phyloP scores from a whole-genome alignment of 1,284 basidiomycete species.

The Kwoniella shivajii region DNA sequence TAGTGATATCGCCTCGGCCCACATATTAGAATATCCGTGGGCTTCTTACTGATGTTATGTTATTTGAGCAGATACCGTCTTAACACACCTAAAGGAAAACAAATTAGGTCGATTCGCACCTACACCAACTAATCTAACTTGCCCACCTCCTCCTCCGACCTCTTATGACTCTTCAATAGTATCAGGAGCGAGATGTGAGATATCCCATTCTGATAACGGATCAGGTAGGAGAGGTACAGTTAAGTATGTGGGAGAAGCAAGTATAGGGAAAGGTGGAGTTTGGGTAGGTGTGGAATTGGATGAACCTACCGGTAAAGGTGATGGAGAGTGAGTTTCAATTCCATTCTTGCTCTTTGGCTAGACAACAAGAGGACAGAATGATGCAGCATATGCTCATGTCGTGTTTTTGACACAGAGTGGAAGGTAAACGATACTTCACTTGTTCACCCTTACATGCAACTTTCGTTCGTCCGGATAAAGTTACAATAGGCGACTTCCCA shows the following conservation, averaged over 20 bases:
- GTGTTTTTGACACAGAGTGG: slow-evolving; percentile 64
- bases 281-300: slow-evolving; percentile 97
- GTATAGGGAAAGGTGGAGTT: slow-evolving; percentile 65
- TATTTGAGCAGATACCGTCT: slow-evolving; percentile 82
- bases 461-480: slow-evolving; percentile 83
- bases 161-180: slow-evolving; percentile 40
- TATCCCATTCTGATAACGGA: slow-evolving; percentile 60
- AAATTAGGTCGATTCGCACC: slow-evolving; percentile 86
- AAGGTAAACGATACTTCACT: slow-evolving; percentile 81
- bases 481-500: slow-evolving; percentile 83
- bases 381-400: background rate
- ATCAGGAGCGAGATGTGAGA: slow-evolving; percentile 75
- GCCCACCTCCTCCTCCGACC: slow-evolving; percentile 26
- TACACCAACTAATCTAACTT: slow-evolving; percentile 31
- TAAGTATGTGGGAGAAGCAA: slow-evolving; percentile 77
- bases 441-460: slow-evolving; percentile 76
- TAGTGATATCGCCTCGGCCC: too few species aligned
- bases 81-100: slow-evolving; percentile 84
- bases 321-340: slow-evolving; percentile 75
- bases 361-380: background rate
- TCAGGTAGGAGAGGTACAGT: slow-evolving; percentile 80
- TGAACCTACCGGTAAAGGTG: slow-evolving; percentile 93
- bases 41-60: too few species aligned
- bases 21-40: too few species aligned
- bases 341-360: background rate